Evolutionary conservation across 164 flowering plant genomes (phyloP), one percentile per base, ranked within the genome.

Genomic region (Nymphaea thermarum): DNA sequence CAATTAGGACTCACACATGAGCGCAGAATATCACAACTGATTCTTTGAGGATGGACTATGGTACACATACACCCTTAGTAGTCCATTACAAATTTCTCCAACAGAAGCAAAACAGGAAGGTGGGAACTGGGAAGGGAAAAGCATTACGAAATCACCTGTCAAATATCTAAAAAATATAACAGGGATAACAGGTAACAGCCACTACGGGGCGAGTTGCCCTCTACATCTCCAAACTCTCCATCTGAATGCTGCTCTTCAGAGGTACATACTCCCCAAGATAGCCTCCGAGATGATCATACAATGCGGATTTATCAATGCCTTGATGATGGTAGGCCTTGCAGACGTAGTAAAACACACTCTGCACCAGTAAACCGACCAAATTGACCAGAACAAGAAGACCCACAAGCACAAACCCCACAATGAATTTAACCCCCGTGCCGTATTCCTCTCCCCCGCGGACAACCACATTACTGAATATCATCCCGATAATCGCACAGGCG

Each of bases 251-350:
- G 77, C 98, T 91, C 84, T 93, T 91, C 43, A 93, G 80, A 53
- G 97, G 98, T 73, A 93, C 94, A 76, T 93, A 93, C 66, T 93
- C 98, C 3, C 98, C 98, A 68, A 93, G 89, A 71, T 93, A 93
- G 3, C 97, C 98, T 57, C 97, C 98, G 61, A 93, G 91, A 77
- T 93, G 97, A 69, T 93, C 98, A 65, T 84, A 79, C 78, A 93
- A 75, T 6, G 91, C 98, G 7, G 65, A 77, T 84, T 93, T 93
- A 75, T 93, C 98, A 69, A 93, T 93, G 63, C 78, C 87, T 63
- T 93, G 87, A 76, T 84, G 87, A 67, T 93, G 98, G 72, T 76
- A 87, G 71, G 97, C 91, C 86, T 93, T 93, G 74, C 97, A 93
- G 0, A 93, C 93, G 78, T 91, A 93, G 72, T 93, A 93, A 74